Evolutionary conservation across 2,329 filamentous ascomycete genomes (phyloP).

Genomic region (Fusarium sp.): DNA sequence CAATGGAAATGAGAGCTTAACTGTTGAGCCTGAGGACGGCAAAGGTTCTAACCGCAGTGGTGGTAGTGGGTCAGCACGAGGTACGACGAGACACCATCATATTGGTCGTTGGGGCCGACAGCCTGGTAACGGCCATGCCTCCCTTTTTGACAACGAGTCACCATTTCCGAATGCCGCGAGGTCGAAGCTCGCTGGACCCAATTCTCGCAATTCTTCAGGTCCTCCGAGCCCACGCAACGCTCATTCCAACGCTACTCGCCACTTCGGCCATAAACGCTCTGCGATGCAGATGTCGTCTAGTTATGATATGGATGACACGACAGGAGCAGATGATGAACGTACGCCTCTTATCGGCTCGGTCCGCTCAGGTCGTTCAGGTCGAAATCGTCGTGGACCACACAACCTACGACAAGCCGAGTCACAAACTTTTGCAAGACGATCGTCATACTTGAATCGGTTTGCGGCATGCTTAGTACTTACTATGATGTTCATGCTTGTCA

Average conservation of each 20-base stretch:
- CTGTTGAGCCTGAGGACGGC: slow-evolving; percentile 74
- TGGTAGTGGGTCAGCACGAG: slow-evolving; percentile 71
- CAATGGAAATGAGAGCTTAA: slow-evolving; percentile 65
- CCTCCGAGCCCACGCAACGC: slow-evolving; percentile 77
- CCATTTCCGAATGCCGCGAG: slow-evolving; percentile 78
- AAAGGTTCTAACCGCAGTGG: slow-evolving; percentile 70
- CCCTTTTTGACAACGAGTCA: slow-evolving; percentile 81
- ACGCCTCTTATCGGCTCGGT: slow-evolving; percentile 79
- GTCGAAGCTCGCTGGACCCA: slow-evolving; percentile 71
- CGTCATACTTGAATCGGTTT: slow-evolving; percentile 77
- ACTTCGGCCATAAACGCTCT: slow-evolving; percentile 61
- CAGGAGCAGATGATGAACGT: slow-evolving; percentile 86
- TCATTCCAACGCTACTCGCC: slow-evolving; percentile 52
- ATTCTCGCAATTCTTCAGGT: slow-evolving; percentile 72
- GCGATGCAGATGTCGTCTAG: slow-evolving; percentile 71
- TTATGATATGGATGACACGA: slow-evolving; percentile 85
- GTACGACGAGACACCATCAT: slow-evolving; percentile 78
- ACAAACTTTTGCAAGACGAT: slow-evolving; percentile 73
- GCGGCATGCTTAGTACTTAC: slow-evolving; percentile 90
- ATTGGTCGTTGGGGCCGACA: slow-evolving; percentile 80
- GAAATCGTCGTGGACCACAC: slow-evolving; percentile 67
- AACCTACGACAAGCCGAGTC: slow-evolving; percentile 80
- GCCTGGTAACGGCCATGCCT: slow-evolving; percentile 75
- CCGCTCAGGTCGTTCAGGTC: slow-evolving; percentile 69
- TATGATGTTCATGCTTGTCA: slow-evolving; percentile 82